Base-by-base conservation (phyloP, 2,329 filamentous ascomycete genomes). In the Lecanicillium sp. region DNA sequence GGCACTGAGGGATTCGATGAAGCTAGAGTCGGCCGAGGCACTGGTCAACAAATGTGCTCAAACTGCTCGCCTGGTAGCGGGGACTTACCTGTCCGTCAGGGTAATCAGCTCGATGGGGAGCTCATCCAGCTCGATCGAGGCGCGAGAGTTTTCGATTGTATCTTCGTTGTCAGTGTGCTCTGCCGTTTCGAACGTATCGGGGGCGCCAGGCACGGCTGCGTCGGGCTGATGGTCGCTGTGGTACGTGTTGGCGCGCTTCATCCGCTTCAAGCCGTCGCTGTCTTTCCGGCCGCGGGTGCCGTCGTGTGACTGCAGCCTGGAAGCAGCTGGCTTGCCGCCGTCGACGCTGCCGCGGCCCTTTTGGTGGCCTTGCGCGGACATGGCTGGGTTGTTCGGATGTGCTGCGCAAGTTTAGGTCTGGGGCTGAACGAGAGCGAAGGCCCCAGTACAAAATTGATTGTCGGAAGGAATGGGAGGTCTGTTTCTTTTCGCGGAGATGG, bases 51-150 rank as follows among this genome's bases (percentile, higher is more conserved):
- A 36, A 35, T 34, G 28, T 6, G 9, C 17, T n/a, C 12, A 13
- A 27, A 22, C n/a, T n/a, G 5, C 15, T 10, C 18, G 13, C 15
- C 12, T n/a, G 15, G 10, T 20, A 5, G 13, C 6, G 14, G 28
- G 17, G 17, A 14, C 33, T 13, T 68, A 88, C 87, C 85, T 86
- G 61, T 97, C 90, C 15, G 84, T 87, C 56, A 96, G 66, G 59
- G 87, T 92, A 42, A 92, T 75, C 43, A 98, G 77, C 71, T 98
- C 92, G 53, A 96, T 92, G 12, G 92, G 92, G 30, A 98, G 77
- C 54, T 95, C 85, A 51, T 94, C 87, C 46, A 92, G 81, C 41
- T 86, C 81, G 46, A 86, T 75, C 4, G 84, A 79, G 17, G 68
- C 64, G 42, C 74, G 58, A 1, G 67, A 66, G 3, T 60, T 51